Conservation (phyloP, 768 basidiomycete genomes). For the Stropharia rugosoannulata region DNA sequence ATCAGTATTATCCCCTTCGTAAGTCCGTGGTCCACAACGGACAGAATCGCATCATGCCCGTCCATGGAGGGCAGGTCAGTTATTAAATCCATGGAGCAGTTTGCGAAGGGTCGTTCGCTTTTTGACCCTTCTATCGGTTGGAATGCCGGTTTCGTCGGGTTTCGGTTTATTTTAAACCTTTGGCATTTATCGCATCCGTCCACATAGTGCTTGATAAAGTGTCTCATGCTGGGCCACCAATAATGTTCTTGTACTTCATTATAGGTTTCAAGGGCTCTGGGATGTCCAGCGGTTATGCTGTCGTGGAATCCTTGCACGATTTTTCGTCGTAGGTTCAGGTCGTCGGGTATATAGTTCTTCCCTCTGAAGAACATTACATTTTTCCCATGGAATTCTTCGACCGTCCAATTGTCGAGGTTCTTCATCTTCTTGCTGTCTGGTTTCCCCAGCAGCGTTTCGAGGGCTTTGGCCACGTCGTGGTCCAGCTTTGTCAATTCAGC, state of each 20-base stretch:
- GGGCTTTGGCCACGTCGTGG: background rate
- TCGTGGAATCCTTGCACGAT: conserved; percentile 8
- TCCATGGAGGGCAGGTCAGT: conserved; percentile 14
- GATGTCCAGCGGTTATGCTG: conserved; percentile 9
- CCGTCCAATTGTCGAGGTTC: background rate
- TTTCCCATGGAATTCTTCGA: background rate
- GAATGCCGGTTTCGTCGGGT: conserved; percentile 10
- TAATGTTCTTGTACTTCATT: conserved; percentile 4
- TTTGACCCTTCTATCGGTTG: conserved; percentile 7
- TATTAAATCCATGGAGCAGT: conserved; percentile 13
- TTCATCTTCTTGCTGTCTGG: background rate
- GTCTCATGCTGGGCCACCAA: conserved; percentile 21
- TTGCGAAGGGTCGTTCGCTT: conserved; percentile 3
- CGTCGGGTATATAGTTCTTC: conserved; percentile 3
- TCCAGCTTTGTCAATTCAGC: conserved; percentile 8
- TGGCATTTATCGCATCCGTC: conserved; percentile 20
- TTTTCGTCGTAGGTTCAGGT: background rate
- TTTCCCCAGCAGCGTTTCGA: conserved; percentile 1
- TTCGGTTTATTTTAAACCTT: conserved; percentile 15
- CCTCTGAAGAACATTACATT: conserved; percentile 3
- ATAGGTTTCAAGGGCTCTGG: conserved; percentile 7
- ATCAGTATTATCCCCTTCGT: conserved; percentile 26
- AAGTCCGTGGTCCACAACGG: conserved; percentile 25
- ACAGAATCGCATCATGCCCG: conserved; percentile 19
- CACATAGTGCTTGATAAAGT: conserved; percentile 18